Conservation (phyloP, 352 stramenopile genomes). For the Pythium coloratum region DNA sequence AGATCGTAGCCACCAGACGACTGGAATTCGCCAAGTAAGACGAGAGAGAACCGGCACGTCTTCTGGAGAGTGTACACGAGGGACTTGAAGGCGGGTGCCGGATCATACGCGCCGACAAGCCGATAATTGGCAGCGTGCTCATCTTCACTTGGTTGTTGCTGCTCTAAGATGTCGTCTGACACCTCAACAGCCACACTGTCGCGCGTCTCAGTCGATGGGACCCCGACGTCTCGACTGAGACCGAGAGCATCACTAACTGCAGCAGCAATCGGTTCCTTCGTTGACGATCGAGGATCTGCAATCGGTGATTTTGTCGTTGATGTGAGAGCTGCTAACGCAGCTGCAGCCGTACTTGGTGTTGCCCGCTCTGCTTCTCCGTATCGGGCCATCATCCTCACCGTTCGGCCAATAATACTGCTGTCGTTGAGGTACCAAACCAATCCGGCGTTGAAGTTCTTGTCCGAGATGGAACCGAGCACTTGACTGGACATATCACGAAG, state of each 20-base stretch:
- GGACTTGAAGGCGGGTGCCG: slow-evolving; percentile 46
- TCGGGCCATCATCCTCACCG: slow-evolving; percentile 43
- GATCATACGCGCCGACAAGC: slow-evolving; percentile 49
- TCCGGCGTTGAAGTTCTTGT: slow-evolving; percentile 70
- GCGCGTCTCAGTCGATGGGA: slow-evolving; percentile 10
- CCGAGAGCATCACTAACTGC: slow-evolving; percentile 71
- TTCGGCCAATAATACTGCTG: slow-evolving; percentile 48
- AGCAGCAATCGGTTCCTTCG: slow-evolving; percentile 35
- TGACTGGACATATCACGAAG: slow-evolving; percentile 49
- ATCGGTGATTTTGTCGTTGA: slow-evolving; percentile 21
- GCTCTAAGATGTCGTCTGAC: background rate
- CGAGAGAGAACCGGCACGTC: slow-evolving; percentile 56
- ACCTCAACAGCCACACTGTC: background rate
- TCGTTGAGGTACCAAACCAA: slow-evolving; percentile 81
- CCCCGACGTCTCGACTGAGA: slow-evolving; percentile 26
- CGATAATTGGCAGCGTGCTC: slow-evolving; percentile 21
- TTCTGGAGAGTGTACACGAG: slow-evolving; percentile 66
- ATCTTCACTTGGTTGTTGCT: background rate
- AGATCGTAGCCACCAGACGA: slow-evolving; percentile 61
- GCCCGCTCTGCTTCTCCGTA: slow-evolving; percentile 33
- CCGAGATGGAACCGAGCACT: slow-evolving; percentile 42
- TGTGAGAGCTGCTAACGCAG: slow-evolving; percentile 32
- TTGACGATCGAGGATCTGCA: slow-evolving; percentile 4
- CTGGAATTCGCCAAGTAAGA: slow-evolving; percentile 69
- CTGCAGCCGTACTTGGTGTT: slow-evolving; percentile 37